Conservation (phyloP, 2,329 filamentous ascomycete species). For the Arthroderma sp. region DNA sequence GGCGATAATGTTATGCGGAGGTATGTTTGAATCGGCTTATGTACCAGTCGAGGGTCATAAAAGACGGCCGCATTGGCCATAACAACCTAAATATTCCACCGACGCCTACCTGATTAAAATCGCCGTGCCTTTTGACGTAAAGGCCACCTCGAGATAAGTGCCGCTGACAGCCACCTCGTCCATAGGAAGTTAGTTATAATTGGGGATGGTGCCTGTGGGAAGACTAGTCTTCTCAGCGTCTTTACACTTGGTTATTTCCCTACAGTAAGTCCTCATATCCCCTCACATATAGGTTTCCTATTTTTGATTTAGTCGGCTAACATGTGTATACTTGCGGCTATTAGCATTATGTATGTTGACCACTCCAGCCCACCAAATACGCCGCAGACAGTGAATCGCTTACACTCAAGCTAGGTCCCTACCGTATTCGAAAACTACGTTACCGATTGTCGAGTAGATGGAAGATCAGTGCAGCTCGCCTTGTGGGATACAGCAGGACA, state of each 20-base stretch:
- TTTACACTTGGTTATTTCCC: constrained; percentile 98
- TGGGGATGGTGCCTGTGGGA: constrained; percentile 92
- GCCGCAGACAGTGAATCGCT: constrained; percentile 8
- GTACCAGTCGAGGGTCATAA: not conserved
- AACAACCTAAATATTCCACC: no score
- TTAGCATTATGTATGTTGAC: constrained; percentile 34
- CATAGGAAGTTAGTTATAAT: constrained; percentile 90
- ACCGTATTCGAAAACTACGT: constrained; percentile 99
- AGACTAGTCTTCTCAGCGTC: constrained; percentile 92
- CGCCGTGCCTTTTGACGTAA: not conserved
- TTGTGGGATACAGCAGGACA: constrained; percentile 99
- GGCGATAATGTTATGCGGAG: constrained; percentile 30
- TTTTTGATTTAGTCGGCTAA: not conserved
- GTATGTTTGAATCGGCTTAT: constrained; percentile 1
- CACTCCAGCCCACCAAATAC: not conserved
- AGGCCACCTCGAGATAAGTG: not conserved
- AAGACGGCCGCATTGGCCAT: not conserved
- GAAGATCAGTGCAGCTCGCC: constrained; percentile 94
- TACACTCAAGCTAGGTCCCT: constrained; percentile 51
- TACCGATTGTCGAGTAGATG: constrained; percentile 94
- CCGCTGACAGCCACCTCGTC: constrained; percentile 2
- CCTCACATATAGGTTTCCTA: not conserved
- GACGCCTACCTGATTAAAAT: no score
- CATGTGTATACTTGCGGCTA: not conserved
- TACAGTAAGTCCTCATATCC: constrained; percentile 52